phyloP scores from a whole-genome alignment of 352 stramenopile genomes.

The Phytopythium ostracodes region DNA sequence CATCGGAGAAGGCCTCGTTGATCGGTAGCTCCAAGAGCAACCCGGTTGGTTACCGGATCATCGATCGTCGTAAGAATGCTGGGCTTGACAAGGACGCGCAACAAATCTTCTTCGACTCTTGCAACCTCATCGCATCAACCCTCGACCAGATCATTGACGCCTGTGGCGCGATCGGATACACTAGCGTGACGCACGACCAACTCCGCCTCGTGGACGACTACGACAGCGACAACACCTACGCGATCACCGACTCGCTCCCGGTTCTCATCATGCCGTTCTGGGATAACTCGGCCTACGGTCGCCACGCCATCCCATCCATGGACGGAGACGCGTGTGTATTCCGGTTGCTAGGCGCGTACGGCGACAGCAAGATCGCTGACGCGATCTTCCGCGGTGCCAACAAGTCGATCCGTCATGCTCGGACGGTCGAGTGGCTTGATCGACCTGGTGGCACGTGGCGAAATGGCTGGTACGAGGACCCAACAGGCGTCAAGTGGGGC shows the following conservation, averaged over 20 bases:
- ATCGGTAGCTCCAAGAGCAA: no score
- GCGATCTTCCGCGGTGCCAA: constrained; percentile 2
- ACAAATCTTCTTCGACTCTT: constrained; percentile 6
- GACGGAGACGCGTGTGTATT: not conserved
- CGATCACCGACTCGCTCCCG: constrained; percentile 10
- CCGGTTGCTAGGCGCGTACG: constrained; percentile 5
- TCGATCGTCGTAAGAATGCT: not conserved
- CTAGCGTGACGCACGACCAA: constrained; percentile 5
- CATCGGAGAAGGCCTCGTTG: not conserved
- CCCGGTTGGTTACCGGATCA: constrained; percentile 26
- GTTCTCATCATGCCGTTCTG: constrained; percentile 9
- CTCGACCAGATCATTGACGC: constrained; percentile 3
- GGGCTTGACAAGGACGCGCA: constrained; percentile 4
- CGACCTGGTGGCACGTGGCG: constrained; percentile 1
- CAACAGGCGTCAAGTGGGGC: not conserved
- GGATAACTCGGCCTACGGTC: constrained; percentile 3
- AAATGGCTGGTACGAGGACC: constrained; percentile 9
- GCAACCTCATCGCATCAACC: constrained; percentile 8
- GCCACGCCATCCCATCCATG: not conserved
- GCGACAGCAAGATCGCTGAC: not conserved
- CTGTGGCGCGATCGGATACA: constrained; percentile 8
- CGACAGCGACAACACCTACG: constrained; percentile 15
- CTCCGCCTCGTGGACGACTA: constrained; percentile 19
- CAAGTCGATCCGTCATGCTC: not conserved
- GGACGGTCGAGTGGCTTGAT: constrained; percentile 1